Evolutionary conservation across 371 early-diverging fungal species (phyloP).

Genomic region (Encephalitozoon romaleae): DNA sequence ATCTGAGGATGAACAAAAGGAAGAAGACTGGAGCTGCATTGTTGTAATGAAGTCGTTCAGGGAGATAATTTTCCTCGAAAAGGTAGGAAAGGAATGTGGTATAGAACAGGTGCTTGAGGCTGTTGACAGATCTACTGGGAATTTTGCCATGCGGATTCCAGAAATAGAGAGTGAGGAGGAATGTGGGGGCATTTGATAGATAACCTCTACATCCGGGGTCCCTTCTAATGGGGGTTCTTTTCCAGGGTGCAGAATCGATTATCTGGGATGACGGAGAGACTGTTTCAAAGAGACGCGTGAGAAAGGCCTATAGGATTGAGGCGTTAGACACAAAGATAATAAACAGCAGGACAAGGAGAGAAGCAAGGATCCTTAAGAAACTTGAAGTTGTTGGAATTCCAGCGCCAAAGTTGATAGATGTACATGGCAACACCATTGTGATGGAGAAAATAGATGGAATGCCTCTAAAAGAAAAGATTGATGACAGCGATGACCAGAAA

Average conservation of each 20-base stretch:
- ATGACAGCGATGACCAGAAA: not conserved
- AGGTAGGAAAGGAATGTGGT: not conserved
- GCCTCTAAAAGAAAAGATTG: constrained; percentile 30
- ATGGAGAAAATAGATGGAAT: constrained; percentile 53
- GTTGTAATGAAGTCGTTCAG: constrained; percentile 7
- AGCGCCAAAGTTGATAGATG: constrained; percentile 19
- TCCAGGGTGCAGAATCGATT: constrained; percentile 58
- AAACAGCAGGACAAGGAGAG: constrained; percentile 48
- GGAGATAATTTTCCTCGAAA: constrained; percentile 25
- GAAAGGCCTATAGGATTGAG: constrained; percentile 52
- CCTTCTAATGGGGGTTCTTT: constrained; percentile 36
- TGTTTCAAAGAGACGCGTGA: constrained; percentile 50
- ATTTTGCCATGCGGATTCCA: not conserved
- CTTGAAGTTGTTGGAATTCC: constrained; percentile 25
- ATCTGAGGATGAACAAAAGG: constrained; percentile 2
- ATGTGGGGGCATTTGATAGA: not conserved
- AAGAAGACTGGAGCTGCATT: constrained; percentile 6
- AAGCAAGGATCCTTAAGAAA: constrained; percentile 45
- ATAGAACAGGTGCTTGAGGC: not conserved
- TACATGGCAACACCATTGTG: constrained; percentile 31
- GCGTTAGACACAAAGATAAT: constrained; percentile 53
- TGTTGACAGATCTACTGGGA: not conserved
- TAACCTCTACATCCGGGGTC: not conserved
- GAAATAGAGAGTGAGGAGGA: not conserved
- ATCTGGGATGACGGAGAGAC: constrained; percentile 31